These are phyloP conservation scores for Panicum hallii DNA, from an alignment of 202 grass and related monocot genomes.

Conservation along the genomic window DNA sequence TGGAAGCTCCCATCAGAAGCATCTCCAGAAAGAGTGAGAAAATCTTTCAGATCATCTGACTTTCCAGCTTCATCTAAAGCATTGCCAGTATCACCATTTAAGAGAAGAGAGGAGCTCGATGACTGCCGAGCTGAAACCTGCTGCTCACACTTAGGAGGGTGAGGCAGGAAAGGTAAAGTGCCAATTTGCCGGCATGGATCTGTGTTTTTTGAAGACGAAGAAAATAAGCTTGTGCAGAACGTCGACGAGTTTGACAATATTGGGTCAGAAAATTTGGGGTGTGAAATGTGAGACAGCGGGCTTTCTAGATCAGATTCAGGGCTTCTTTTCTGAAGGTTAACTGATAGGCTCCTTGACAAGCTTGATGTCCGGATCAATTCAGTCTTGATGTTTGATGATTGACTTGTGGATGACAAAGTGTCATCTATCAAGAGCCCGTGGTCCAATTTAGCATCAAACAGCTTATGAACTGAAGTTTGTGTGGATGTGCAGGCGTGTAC, in stretches of 20 bases:
- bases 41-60: conserved; percentile 68
- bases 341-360: conserved; percentile 45
- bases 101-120: conserved; percentile 53
- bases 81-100: conserved; percentile 43
- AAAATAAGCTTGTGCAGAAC: conserved; percentile 89
- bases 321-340: conserved; percentile 55
- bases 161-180: conserved; percentile 80
- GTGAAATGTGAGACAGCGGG: conserved; percentile 48
- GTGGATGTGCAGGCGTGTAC: conserved; percentile 45
- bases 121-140: conserved; percentile 47
- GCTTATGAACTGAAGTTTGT: conserved; percentile 49
- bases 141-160: conserved; percentile 71
- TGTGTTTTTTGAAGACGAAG: conserved; percentile 56
- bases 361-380: conserved; percentile 51
- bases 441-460: conserved; percentile 50
- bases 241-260: conserved; percentile 79
- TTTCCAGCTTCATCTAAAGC: conserved; percentile 57
- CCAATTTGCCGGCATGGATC: conserved; percentile 45
- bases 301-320: conserved; percentile 58
- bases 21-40: conserved; percentile 80
- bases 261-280: conserved; percentile 68
- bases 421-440: conserved; percentile 25
- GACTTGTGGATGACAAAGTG: conserved; percentile 61
- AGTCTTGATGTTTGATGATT: conserved; percentile 55
- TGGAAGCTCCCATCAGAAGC: conserved; percentile 71